These are phyloP conservation scores for Aegilops bicornis DNA, from an alignment of 176 grass and related monocot species.

Conservation along the genomic window DNA sequence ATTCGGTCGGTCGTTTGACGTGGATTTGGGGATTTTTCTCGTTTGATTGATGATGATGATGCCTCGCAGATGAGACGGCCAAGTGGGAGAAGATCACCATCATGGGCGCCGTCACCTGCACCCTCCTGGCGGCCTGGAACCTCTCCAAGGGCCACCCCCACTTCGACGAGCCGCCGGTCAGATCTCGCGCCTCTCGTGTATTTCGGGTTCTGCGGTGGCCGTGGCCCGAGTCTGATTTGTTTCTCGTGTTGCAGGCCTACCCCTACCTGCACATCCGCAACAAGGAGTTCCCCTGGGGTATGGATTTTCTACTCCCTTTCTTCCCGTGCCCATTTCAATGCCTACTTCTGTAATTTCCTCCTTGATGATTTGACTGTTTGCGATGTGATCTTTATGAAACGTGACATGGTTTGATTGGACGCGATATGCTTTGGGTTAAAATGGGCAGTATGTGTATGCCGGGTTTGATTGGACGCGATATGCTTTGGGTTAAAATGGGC, in stretches of 20 bases:
- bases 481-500: background rate
- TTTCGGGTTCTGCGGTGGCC: background rate
- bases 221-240: slow-evolving; percentile 4
- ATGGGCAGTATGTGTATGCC: background rate
- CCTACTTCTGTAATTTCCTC: background rate
- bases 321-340: background rate
- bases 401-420: background rate
- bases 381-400: background rate
- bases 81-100: slow-evolving; percentile 99
- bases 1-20: slow-evolving; percentile 16
- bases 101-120: slow-evolving; percentile 63
- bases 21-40: background rate
- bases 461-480: background rate
- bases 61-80: slow-evolving; percentile 68
- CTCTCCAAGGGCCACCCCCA: slow-evolving; percentile 92
- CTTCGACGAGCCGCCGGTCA: slow-evolving; percentile 62
- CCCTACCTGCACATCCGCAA: slow-evolving; percentile 80
- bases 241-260: slow-evolving; percentile 49
- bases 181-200: background rate
- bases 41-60: background rate
- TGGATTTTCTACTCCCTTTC: background rate
- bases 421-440: background rate
- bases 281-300: slow-evolving; percentile 96
- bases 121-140: slow-evolving; percentile 52
- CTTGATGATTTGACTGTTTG: background rate